These are phyloP conservation scores for Globisporangium mamillatum DNA, from an alignment of 352 stramenopile species.

Conservation along the genomic window DNA sequence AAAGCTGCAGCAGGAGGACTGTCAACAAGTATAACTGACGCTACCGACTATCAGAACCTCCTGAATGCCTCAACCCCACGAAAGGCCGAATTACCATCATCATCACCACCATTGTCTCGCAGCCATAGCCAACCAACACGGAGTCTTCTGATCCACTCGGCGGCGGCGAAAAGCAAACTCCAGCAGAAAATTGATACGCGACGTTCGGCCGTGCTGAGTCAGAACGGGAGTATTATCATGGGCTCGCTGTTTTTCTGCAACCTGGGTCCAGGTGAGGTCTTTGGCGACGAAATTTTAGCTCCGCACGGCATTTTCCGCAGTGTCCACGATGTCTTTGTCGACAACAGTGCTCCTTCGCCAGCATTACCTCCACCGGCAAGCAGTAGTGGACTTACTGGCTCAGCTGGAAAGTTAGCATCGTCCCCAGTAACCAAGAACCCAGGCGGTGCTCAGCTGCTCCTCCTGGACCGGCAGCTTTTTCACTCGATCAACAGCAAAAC, in stretches of 20 bases:
- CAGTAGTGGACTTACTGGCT: not conserved
- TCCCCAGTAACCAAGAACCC: not conserved
- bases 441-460: constrained; percentile 31
- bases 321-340: constrained; percentile 37
- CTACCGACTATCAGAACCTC: not conserved
- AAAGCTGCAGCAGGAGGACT: not conserved
- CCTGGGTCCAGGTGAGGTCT: constrained; percentile 42
- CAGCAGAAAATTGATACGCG: constrained; percentile 18
- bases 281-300: constrained; percentile 46
- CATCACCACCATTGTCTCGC: constrained; percentile 12
- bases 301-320: constrained; percentile 31
- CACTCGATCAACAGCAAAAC: constrained; percentile 37
- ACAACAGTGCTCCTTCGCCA: not conserved
- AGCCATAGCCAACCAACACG: not conserved
- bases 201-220: not conserved
- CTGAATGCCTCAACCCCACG: not conserved
- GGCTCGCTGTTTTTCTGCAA: constrained; percentile 37
- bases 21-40: not conserved
- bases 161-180: constrained; percentile 12
- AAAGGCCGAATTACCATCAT: not conserved
- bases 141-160: constrained; percentile 13
- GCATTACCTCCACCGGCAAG: not conserved
- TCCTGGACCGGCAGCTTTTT: constrained; percentile 33
- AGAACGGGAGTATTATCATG: not conserved
- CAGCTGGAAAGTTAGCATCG: not conserved